Conservation (phyloP, 2,329 filamentous ascomycete species). For the Chaetomium globosum region DNA sequence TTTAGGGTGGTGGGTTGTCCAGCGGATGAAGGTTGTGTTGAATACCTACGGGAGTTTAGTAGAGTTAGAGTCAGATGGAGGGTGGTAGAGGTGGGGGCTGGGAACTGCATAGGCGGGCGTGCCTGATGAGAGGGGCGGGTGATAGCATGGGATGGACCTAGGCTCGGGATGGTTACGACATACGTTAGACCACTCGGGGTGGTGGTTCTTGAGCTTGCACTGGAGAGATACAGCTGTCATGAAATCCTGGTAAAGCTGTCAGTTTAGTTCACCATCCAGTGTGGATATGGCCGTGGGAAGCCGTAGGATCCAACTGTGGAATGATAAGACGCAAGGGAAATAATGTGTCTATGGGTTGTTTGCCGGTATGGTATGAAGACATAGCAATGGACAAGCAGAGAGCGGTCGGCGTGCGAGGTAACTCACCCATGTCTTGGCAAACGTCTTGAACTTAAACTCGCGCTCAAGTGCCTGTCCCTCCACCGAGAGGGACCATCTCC, state of each 20-base stretch:
- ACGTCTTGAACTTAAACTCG: conserved; percentile 65
- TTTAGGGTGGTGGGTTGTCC: conserved; percentile 70
- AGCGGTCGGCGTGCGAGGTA: background rate
- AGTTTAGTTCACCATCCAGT: conserved; percentile 28
- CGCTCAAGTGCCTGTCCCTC: conserved; percentile 61
- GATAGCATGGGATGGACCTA: background rate
- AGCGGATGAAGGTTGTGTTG: conserved; percentile 69
- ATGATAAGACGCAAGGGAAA: background rate
- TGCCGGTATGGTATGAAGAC: background rate
- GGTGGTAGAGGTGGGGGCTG: background rate
- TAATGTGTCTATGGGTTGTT: background rate
- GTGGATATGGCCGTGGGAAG: background rate
- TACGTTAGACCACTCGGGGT: conserved; percentile 77
- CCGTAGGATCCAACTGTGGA: background rate
- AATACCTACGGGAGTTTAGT: conserved; percentile 59
- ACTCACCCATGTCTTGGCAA: conserved; percentile 62
- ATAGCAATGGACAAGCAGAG: background rate
- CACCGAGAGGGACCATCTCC: conserved; percentile 55
- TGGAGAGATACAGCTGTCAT: conserved; percentile 72
- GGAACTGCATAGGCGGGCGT: too few species aligned
- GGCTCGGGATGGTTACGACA: background rate
- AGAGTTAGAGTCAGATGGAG: conserved; percentile 46
- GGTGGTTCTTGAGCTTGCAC: conserved; percentile 69
- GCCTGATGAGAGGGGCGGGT: background rate
- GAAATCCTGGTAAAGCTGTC: conserved; percentile 58